These are phyloP conservation scores for Akanthomyces lecanii DNA, from an alignment of 2,329 filamentous ascomycete genomes.

Conservation along the genomic window DNA sequence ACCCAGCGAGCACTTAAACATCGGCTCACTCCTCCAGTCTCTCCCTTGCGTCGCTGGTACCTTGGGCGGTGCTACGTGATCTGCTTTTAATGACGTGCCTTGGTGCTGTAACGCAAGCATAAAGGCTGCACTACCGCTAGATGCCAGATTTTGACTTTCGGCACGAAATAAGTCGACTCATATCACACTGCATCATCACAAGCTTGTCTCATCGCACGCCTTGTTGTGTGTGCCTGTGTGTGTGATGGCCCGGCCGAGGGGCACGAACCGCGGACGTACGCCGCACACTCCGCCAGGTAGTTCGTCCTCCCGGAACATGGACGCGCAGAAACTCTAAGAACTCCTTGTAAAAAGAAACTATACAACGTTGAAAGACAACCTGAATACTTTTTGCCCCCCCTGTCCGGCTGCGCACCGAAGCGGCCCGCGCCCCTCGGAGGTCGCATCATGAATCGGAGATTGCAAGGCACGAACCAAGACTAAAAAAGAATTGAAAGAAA, in stretches of 20 bases:
- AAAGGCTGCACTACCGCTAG: background rate
- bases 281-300: too few relatives aligned
- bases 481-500: background rate
- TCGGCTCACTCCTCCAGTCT: background rate
- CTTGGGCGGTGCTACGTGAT: background rate
- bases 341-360: background rate
- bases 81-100: background rate
- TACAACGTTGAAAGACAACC: background rate
- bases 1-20: background rate
- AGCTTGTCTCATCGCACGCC: background rate
- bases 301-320: too few relatives aligned
- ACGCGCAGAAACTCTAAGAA: too few relatives aligned
- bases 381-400: background rate
- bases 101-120: background rate
- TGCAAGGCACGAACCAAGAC: background rate
- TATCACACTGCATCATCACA: background rate
- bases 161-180: background rate
- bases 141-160: too few relatives aligned
- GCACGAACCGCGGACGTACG: too few relatives aligned
- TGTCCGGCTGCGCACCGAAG: background rate
- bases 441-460: constrained; percentile 7
- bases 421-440: background rate
- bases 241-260: too few relatives aligned
- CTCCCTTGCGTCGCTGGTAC: background rate
- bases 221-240: background rate